Evolutionary conservation across 2,329 filamentous ascomycete genomes (phyloP), one percentile per base, ranked within the genome.

Genomic region (Nemania sp.): DNA sequence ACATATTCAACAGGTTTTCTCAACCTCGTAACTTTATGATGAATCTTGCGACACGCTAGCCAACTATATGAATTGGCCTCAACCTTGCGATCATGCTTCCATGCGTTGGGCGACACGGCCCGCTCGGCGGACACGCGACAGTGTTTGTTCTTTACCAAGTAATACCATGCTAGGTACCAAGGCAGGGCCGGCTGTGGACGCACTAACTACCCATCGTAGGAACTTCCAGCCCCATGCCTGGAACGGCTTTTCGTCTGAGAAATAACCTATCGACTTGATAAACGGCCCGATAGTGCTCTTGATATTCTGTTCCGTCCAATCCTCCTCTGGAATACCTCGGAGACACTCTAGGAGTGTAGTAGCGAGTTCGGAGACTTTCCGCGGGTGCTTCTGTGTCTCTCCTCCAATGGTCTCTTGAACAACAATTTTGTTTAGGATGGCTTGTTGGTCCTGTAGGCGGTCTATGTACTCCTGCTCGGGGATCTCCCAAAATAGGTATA

Each of bases 171-270:
- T 73, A 5, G 65, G 66, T 18, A 73, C 56, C 32, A 77, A 27
- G 20, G 69, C 64, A 38, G 76, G 74, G 2, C 77, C 77, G 3
- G 72, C 63, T 29, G 59, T 38, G 38, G 62, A 64, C 24, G 72
- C 77, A 10, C 49, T 67, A 2, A 79, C 4, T 22, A 76, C 64
- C 77, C 77, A 79, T 27, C 77, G 73, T 47, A 78, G 61, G 41
- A 77, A 66, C 22, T 73, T 70, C 68, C 73, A 77, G 7, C 77
- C 77, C 72, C 74, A 76, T 32, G 35, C 22, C 38, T 71, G 51
- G 26, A 61, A 13, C 29, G 41, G n/a, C 41, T 61, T 56, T 15
- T 59, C 32, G 32, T 45, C 62, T 5, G 64, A 27, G 11, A 55
- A 27, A 2, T 68, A 55, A 54, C 61, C 69, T 29, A 77, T 64